Evolutionary conservation across 306 rosid genomes (phyloP), one percentile per base, ranked within the genome.

Genomic region (Morella rubra): DNA sequence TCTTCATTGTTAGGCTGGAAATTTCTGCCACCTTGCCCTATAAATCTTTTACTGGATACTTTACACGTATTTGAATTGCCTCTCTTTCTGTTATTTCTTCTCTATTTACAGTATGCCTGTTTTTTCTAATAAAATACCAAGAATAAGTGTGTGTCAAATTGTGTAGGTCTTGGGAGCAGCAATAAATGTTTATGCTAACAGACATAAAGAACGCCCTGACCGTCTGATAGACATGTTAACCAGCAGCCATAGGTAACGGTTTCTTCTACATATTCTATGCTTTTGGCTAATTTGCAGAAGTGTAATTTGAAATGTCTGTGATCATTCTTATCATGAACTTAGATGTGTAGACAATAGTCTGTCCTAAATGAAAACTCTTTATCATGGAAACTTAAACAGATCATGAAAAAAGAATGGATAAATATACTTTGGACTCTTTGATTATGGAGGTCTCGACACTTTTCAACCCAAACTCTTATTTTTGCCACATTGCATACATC

Each of bases 161-260:
- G 81, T 73, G 77, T 84, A 95, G 98, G 98, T 95, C 19, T 83
- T 95, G 87, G 98, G 97, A 74, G 98, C 97, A 79, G 93, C 98
- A 22, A 90, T 95, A 84, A 95, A 92, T 76, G 96, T 95, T 77
- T 95, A 92, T 88, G 98, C 98, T 77, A 95, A 95, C 71, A 95
- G 89, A 83, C 98, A 95, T 87, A 95, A 95, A 85, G 98, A 95
- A 75, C 98, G 98, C 64, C 96, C 98, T 40, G 97, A 92, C 72
- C 97, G 98, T 85, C 95, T 95, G 65, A 95, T 92, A 66, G 98
- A 95, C 91, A 92, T 95, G 98, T 80, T 95, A 82, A 90, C 95
- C 59, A 95, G 98, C 81, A 95, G 97, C 84, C 98, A 95, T 86
- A 87, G 98, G 98, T 94, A 78, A 74, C 64, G 73, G 16, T 22